A percentile compares a stretch with the other conserved stretches of the same genome.
These are phyloP conservation scores for Penicillium sp. DNA, from an alignment of 2,329 filamentous ascomycete genomes.

Conservation along the genomic window DNA sequence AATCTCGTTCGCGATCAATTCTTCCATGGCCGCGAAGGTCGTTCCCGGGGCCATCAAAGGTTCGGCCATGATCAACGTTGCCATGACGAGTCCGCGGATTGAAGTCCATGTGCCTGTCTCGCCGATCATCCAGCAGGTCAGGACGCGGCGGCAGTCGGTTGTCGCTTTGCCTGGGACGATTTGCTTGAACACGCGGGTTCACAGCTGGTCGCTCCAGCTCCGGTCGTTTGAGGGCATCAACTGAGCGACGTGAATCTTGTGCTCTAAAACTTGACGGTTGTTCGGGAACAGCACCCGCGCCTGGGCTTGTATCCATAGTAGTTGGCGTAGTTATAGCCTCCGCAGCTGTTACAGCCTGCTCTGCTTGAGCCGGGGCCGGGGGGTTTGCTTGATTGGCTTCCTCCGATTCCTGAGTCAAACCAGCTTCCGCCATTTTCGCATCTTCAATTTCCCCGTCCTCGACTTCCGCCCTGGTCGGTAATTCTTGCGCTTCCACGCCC, in stretches of 20 bases:
- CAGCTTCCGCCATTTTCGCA: conserved; percentile 38
- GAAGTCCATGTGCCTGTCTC: conserved; percentile 37
- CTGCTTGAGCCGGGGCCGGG: not conserved
- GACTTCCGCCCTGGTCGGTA: conserved; percentile 33
- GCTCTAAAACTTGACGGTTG: conserved; percentile 21
- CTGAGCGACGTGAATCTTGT: conserved; percentile 26
- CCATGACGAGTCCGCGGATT: conserved; percentile 34
- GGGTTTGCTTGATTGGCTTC: not conserved
- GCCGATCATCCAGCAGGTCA: conserved; percentile 37
- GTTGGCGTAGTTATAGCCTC: conserved; percentile 4
- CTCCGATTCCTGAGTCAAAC: conserved; percentile 16
- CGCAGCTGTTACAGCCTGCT: conserved; percentile 4
- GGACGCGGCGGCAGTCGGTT: conserved; percentile 35
- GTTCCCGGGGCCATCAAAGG: conserved; percentile 31
- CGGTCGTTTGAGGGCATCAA: conserved; percentile 36
- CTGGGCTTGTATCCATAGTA: conserved; percentile 10
- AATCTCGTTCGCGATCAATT: conserved; percentile 34
- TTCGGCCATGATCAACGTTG: conserved; percentile 34
- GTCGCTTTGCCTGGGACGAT: conserved; percentile 36
- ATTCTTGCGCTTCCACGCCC: conserved; percentile 22
- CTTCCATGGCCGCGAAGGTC: conserved; percentile 36
- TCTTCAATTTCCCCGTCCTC: conserved; percentile 46
- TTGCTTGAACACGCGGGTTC: conserved; percentile 30
- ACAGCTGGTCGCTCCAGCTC: conserved; percentile 32
- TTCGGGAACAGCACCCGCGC: conserved; percentile 19